A percentile compares a stretch with the other conserved stretches of the same genome.
These are phyloP conservation scores for Ceratocystis diversiconidia DNA, from an alignment of 2,329 filamentous ascomycete species.

Conservation along the genomic window DNA sequence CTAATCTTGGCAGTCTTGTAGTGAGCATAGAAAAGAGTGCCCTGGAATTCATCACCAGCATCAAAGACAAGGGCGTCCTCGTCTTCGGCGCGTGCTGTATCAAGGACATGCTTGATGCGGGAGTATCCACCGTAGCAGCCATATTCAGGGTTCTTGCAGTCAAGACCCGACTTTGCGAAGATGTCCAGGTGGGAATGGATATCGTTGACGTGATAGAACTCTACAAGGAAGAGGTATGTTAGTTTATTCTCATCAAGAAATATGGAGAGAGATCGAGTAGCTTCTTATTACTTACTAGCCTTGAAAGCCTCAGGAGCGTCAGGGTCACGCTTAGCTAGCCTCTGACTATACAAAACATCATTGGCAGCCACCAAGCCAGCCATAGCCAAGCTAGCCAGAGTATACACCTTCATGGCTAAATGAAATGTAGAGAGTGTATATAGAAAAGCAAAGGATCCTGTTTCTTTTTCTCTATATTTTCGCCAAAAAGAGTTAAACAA, in stretches of 20 bases:
- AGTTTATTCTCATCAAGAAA: not conserved
- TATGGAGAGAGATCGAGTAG: not conserved
- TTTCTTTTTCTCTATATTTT: not conserved
- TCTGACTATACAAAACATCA: slow-evolving; percentile 37
- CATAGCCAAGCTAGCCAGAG: slow-evolving; percentile 19
- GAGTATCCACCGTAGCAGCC: slow-evolving; percentile 53
- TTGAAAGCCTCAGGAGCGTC: slow-evolving; percentile 38
- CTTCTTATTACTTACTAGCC: slow-evolving; percentile 29
- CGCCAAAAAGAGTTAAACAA: not conserved
- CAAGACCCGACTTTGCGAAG: slow-evolving; percentile 45
- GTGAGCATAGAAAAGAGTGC: slow-evolving; percentile 52
- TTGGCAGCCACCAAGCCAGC: slow-evolving; percentile 27
- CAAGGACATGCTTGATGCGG: slow-evolving; percentile 46
- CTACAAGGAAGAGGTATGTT: slow-evolving; percentile 21
- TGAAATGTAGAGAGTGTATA: not conserved
- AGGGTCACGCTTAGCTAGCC: slow-evolving; percentile 35
- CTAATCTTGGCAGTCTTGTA: slow-evolving; percentile 56
- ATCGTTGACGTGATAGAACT: slow-evolving; percentile 57
- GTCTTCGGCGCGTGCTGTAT: slow-evolving; percentile 40
- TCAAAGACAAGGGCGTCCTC: slow-evolving; percentile 51
- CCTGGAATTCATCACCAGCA: slow-evolving; percentile 55
- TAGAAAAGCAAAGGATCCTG: not conserved
- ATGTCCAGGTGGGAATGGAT: slow-evolving; percentile 53
- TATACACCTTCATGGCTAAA: slow-evolving; percentile 12
- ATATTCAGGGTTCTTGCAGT: slow-evolving; percentile 40